Evolutionary conservation across 2,329 filamentous ascomycete species (phyloP).

Genomic region (Penicillium expansum): DNA sequence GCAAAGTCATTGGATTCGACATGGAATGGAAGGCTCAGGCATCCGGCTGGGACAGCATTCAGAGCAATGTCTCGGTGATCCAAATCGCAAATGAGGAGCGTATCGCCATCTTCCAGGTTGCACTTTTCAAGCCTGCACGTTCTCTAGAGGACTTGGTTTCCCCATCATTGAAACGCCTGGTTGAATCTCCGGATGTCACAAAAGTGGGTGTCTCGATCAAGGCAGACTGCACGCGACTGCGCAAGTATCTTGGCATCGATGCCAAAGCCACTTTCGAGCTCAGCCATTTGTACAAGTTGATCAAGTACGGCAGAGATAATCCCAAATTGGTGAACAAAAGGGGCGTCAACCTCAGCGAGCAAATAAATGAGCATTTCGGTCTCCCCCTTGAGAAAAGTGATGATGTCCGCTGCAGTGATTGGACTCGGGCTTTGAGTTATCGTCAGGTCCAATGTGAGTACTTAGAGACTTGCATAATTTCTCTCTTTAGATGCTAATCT

Average conservation of each 20-base stretch:
- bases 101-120: constrained; percentile 79
- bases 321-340: constrained; percentile 62
- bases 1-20: constrained; percentile 80
- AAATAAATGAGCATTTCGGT: constrained; percentile 68
- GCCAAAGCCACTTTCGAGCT: constrained; percentile 72
- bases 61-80: constrained; percentile 73
- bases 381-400: constrained; percentile 73
- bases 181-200: constrained; percentile 66
- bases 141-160: constrained; percentile 59
- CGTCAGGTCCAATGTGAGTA: constrained; percentile 68
- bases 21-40: constrained; percentile 73
- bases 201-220: constrained; percentile 77
- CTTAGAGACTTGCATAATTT: neutral
- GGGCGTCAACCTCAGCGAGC: constrained; percentile 63
- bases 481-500: constrained; percentile 15
- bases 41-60: constrained; percentile 49
- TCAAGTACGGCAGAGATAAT: constrained; percentile 62
- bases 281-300: constrained; percentile 74
- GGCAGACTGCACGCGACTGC: constrained; percentile 67
- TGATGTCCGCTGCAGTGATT: constrained; percentile 70
- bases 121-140: constrained; percentile 53
- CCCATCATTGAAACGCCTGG: constrained; percentile 66
- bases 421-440: constrained; percentile 62
- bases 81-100: constrained; percentile 76
- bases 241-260: constrained; percentile 63